Percentiles rank a stretch among this genome's conserved stretches.
Conservation (phyloP, 164 flowering plant species). For the Kalanchoe fedtschenkoi region DNA sequence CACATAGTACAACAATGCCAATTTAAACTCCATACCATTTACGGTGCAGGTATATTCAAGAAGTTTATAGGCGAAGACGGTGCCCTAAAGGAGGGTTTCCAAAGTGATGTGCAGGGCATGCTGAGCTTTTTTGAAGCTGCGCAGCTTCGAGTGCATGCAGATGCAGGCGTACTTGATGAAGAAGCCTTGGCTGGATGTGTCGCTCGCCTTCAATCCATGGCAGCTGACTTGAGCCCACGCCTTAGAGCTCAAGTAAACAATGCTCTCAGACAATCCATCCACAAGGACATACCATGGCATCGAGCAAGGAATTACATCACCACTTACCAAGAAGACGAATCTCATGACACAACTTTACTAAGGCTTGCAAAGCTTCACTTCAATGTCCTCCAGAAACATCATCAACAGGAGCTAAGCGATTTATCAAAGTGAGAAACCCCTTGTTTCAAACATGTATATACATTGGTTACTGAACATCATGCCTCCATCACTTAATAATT, state of each 20-base stretch:
- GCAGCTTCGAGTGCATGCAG: not conserved
- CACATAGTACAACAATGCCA: not conserved
- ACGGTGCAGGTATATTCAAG: not conserved
- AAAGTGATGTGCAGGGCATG: not conserved
- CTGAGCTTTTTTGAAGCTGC: not conserved
- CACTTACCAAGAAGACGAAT: not conserved
- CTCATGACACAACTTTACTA: not conserved
- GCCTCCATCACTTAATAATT: too few relatives aligned
- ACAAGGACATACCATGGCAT: too few relatives aligned
- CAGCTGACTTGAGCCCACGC: not conserved
- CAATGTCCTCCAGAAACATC: not conserved
- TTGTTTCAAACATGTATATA: too few relatives aligned
- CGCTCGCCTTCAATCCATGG: not conserved
- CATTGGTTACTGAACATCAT: too few relatives aligned
- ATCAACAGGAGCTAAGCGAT: not conserved
- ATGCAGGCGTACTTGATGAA: not conserved
- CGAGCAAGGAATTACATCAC: not conserved
- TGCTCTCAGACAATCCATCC: not conserved
- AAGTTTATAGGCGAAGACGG: not conserved
- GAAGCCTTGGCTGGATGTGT: not conserved
- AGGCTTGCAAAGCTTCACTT: not conserved
- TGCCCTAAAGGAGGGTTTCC: not conserved
- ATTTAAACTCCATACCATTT: too few relatives aligned
- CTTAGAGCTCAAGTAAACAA: not conserved
- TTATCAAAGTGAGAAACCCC: not conserved